These are phyloP conservation scores for Vigna reflexopilosa DNA, from an alignment of 306 rosid genomes.

Conservation along the genomic window DNA sequence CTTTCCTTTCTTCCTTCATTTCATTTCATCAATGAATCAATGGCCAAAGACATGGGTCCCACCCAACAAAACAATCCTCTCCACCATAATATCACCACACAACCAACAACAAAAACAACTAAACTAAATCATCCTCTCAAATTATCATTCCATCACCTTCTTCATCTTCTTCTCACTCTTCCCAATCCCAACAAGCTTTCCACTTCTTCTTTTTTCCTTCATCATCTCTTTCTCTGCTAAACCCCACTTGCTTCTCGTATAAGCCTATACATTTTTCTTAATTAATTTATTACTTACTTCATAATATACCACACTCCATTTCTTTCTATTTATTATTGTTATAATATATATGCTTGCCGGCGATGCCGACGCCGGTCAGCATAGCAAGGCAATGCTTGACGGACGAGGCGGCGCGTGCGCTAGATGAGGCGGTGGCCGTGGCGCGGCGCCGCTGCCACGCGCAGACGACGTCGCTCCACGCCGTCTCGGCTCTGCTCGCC, in stretches of 20 bases:
- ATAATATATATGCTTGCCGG: constrained; percentile 72
- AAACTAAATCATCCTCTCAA: neutral
- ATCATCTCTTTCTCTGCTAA: constrained; percentile 8
- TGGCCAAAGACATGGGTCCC: constrained; percentile 44
- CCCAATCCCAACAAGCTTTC: constrained; percentile 17
- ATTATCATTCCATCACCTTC: neutral
- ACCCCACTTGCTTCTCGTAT: neutral
- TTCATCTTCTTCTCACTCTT: neutral
- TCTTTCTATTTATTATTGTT: neutral
- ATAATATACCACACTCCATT: neutral
- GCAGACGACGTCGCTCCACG: constrained; percentile 89
- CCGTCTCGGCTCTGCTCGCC: constrained; percentile 72
- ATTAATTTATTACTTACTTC: neutral
- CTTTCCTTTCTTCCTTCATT: too few species aligned
- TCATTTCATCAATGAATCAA: constrained; percentile 16
- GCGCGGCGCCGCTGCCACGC: constrained; percentile 83
- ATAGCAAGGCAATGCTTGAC: constrained; percentile 87
- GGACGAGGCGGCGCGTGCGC: constrained; percentile 82
- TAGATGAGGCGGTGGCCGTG: constrained; percentile 80
- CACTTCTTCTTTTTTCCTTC: neutral
- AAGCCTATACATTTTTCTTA: neutral
- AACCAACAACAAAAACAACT: neutral
- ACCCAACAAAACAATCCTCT: constrained; percentile 10
- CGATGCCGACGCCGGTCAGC: constrained; percentile 98
- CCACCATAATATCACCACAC: constrained; percentile 9